These are phyloP conservation scores for Trichoderma koningii DNA, from an alignment of 2,329 filamentous ascomycete genomes.

Conservation along the genomic window DNA sequence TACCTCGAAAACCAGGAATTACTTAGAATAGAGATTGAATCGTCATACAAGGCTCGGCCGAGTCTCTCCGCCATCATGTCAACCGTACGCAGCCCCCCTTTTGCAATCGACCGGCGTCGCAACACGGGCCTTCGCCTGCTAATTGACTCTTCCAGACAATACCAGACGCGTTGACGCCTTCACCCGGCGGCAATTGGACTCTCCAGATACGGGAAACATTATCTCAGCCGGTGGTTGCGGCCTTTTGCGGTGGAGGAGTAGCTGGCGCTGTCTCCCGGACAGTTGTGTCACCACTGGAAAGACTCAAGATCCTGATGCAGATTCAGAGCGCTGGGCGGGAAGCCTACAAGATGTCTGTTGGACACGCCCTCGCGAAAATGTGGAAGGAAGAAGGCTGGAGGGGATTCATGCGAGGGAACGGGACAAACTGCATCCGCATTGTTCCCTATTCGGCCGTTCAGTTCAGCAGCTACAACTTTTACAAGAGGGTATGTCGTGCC, in stretches of 20 bases:
- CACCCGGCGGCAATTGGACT: slow-evolving; percentile 34
- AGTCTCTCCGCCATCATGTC: slow-evolving; percentile 35
- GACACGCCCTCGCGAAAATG: slow-evolving; percentile 89
- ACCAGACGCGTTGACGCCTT: slow-evolving; percentile 34
- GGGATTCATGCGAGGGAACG: slow-evolving; percentile 97
- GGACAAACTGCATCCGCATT: slow-evolving; percentile 97
- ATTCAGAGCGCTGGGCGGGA: slow-evolving; percentile 87
- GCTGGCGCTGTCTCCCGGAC: slow-evolving; percentile 97
- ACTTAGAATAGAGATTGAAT: slow-evolving; percentile 29
- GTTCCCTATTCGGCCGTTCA: slow-evolving; percentile 98
- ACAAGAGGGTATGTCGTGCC: slow-evolving; percentile 69
- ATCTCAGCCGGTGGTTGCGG: slow-evolving; percentile 82
- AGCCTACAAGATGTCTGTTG: slow-evolving; percentile 91
- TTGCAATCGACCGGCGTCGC: not conserved
- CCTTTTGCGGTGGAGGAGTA: slow-evolving; percentile 91
- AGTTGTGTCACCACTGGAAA: slow-evolving; percentile 92
- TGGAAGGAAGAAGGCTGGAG: slow-evolving; percentile 96
- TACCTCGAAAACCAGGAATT: slow-evolving; percentile 29
- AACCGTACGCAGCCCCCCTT: slow-evolving; percentile 34
- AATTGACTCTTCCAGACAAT: slow-evolving; percentile 33
- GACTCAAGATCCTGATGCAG: slow-evolving; percentile 97
- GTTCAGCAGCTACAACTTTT: slow-evolving; percentile 97
- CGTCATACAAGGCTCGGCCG: slow-evolving; percentile 27
- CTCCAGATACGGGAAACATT: slow-evolving; percentile 53
- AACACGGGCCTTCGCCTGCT: not conserved